Base-by-base conservation (phyloP, 257 asterid species). In the Henckelia pumila region DNA sequence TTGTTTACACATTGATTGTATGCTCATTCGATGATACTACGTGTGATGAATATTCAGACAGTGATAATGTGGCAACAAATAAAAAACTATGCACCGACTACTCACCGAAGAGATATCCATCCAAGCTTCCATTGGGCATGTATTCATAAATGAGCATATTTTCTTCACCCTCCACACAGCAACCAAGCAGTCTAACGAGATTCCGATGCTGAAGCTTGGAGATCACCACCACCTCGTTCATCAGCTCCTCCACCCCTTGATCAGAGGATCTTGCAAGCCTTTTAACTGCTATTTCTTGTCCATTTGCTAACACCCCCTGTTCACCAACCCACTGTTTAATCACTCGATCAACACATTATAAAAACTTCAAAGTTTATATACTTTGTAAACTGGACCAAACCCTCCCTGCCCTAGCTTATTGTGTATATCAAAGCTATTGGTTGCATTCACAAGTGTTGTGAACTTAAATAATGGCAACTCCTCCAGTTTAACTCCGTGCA, bases 41-140 rank as follows among this genome's bases (percentile, higher is more conserved):
- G 7, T 28, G 30, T 11, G 5, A 30, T 58, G 63, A 26, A 6
- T 11, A 9, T 7, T 7, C 10, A 13, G 10, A 26, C 7, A 13
- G 8, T 33, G 13, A 37, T 37, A 9, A 9, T 37, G 47, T 37
- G 47, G 16, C 47, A 60, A 10, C 11, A 19, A 37, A 47, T 47
- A n/a, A 1, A 21, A 3, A 22, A 50, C 30, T 40, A 22, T 30
- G n/a, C 8, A 25, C 20, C 8, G 21, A 30, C 17, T 30, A 37
- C 79, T 77, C 60, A 85, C 92, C 82, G 60, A 85, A 83, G 25
- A 85, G 72, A 49, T 73, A 79, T 16, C 78, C 63, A 69, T 81
- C 89, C 62, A 85, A 78, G 76, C 92, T 85, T 72, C 64, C 77
- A 59, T 83, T 85, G 25, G 85, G 83, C 89, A 85, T 79, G 80